Conservation (phyloP, 2,329 filamentous ascomycete genomes). For the Fusarium sp. region DNA sequence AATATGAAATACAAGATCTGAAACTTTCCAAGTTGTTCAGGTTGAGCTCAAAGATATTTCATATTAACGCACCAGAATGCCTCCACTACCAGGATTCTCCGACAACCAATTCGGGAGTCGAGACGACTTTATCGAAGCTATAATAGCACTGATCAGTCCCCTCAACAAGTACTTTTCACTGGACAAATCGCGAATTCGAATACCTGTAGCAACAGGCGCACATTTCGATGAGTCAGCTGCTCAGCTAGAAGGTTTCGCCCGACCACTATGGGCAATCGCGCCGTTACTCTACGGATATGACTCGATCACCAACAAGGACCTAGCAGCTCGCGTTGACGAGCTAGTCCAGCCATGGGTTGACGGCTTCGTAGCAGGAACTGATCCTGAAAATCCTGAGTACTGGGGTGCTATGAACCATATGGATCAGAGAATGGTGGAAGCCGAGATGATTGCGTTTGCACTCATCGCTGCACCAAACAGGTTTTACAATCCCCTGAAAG, state of each 20-base stretch:
- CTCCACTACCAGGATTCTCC: slow-evolving; percentile 55
- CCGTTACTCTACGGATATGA: slow-evolving; percentile 55
- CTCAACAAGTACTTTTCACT: slow-evolving; percentile 52
- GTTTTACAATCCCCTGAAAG: slow-evolving; percentile 51
- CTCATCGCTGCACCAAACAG: slow-evolving; percentile 57
- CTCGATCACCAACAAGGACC: slow-evolving; percentile 45
- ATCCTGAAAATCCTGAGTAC: slow-evolving; percentile 55
- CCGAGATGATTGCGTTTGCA: slow-evolving; percentile 63
- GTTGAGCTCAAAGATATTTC: neutral
- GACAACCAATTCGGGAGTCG: slow-evolving; percentile 55
- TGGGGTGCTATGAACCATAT: slow-evolving; percentile 61
- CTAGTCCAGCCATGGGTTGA: slow-evolving; percentile 49
- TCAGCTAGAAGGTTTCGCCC: slow-evolving; percentile 60
- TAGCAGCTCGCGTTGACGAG: slow-evolving; percentile 6
- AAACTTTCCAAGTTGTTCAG: neutral
- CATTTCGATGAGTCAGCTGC: slow-evolving; percentile 60
- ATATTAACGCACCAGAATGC: slow-evolving; percentile 48
- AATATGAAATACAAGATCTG: neutral
- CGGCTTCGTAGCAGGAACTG: slow-evolving; percentile 50
- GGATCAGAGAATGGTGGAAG: slow-evolving; percentile 67
- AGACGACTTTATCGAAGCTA: slow-evolving; percentile 52
- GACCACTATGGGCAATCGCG: slow-evolving; percentile 54
- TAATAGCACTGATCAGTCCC: slow-evolving; percentile 52
- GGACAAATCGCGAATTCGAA: slow-evolving; percentile 51
- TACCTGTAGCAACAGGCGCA: slow-evolving; percentile 55